Base-by-base conservation (phyloP, 2,329 filamentous ascomycete species). In the Tolypocladium ovalisporum region DNA sequence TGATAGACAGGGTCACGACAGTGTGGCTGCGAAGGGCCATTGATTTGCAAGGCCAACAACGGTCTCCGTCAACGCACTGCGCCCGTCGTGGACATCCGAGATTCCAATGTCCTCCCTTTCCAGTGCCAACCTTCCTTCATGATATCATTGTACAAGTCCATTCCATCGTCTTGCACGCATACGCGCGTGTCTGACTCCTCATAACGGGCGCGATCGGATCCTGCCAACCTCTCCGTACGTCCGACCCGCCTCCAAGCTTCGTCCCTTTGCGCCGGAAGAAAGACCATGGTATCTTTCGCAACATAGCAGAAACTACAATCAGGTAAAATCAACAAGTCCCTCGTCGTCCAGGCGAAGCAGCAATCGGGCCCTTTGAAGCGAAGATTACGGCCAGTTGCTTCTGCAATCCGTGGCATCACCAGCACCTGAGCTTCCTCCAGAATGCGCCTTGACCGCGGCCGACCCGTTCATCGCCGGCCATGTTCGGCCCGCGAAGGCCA, bases 381-480 rank as follows among this genome's bases (percentile, higher is more conserved):
- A 51, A 51, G 19, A 17, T 12, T 15, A 34, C 19, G 47, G 19
- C 47, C 29, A 9, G n/a, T 27, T n/a, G 17, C 13, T 15, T 8
- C 19, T 19, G 9, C 47, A 0, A 32, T 22, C 2, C 8, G 19
- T 22, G 47, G 1, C 47, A 22, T 71, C 63, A 84, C 81, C 81
- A 84, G 62, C 74, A 86, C 66, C 80, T 71, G 63, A 83, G 65
- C 64, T 73, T 80, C 70, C 72, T 80, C 81, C 79, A 84, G 66
- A 84, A 83, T 12, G 75, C 75, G 1, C 71, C 70, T 1, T 73
- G 69, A 2, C 70, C 72, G 36, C 73, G 70, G 1, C 76, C 76
- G 13, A 78, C 62, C 36, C 71, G 72, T 32, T 71, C 72, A 27
- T 77, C 73, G n/a, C 74, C 74, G 19, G 73, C 69, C 9, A 76